A percentile compares a stretch with the other conserved stretches of the same genome.
Conservation (phyloP, 345 rosid genomes). For the Citrus medica region DNA sequence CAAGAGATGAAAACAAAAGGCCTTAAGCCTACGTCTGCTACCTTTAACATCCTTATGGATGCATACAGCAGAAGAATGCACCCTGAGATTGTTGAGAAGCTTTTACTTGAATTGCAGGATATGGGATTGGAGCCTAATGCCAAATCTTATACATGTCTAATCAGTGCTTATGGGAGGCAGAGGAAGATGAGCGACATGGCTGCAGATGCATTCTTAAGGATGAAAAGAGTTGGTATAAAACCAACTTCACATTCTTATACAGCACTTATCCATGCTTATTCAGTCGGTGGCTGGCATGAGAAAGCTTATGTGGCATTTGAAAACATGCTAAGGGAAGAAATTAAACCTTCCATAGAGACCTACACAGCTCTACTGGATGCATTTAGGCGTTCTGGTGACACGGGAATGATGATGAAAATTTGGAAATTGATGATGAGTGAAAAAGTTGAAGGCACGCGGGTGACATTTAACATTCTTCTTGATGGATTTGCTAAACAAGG, state of each 20-base stretch:
- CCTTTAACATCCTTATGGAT: slow-evolving; percentile 76
- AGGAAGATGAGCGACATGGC: slow-evolving; percentile 83
- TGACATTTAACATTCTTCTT: slow-evolving; percentile 75
- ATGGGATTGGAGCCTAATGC: slow-evolving; percentile 57
- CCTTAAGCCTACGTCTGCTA: slow-evolving; percentile 51
- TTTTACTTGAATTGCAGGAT: slow-evolving; percentile 67
- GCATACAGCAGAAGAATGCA: slow-evolving; percentile 90
- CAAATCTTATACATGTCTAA: slow-evolving; percentile 69
- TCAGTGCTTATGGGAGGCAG: slow-evolving; percentile 77
- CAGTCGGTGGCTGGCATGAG: slow-evolving; percentile 76
- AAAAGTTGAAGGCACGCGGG: slow-evolving; percentile 59
- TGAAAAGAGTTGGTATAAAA: slow-evolving; percentile 66
- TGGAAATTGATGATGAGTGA: slow-evolving; percentile 77
- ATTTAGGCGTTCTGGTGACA: slow-evolving; percentile 69
- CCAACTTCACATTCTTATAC: slow-evolving; percentile 85
- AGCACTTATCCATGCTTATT: slow-evolving; percentile 84
- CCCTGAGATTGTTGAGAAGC: slow-evolving; percentile 68
- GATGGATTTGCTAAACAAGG: slow-evolving; percentile 97
- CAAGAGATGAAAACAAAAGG: slow-evolving; percentile 70
- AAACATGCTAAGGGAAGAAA: slow-evolving; percentile 59
- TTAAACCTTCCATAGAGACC: slow-evolving; percentile 76
- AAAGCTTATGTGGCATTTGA: slow-evolving; percentile 67
- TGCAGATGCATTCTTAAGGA: slow-evolving; percentile 67
- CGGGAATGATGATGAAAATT: slow-evolving; percentile 49
- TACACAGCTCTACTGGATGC: slow-evolving; percentile 87